These are phyloP conservation scores for Penicillium coprophilum DNA, from an alignment of 495 filamentous ascomycete genomes.

Conservation along the genomic window DNA sequence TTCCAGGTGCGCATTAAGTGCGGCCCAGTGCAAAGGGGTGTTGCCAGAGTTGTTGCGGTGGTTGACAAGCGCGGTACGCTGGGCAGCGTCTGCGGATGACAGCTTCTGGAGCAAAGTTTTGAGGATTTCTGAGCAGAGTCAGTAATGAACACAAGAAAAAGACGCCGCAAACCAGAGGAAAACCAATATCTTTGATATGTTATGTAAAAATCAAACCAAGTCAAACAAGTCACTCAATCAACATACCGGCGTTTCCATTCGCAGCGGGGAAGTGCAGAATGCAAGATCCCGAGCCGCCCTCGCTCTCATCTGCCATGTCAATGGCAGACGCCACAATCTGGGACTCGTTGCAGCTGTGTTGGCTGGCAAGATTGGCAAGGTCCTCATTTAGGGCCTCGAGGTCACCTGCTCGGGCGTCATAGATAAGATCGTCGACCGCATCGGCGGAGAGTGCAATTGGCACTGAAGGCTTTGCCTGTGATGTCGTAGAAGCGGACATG, in stretches of 20 bases:
- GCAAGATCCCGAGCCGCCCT: constrained; percentile 45
- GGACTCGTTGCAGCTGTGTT: constrained; percentile 50
- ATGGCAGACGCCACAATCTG: constrained; percentile 63
- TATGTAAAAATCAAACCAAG: background rate
- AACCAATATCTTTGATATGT: background rate
- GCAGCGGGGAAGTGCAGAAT: constrained; percentile 85
- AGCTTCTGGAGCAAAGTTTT: constrained; percentile 45
- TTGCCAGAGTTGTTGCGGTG: constrained; percentile 75
- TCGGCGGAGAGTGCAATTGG: constrained; percentile 61
- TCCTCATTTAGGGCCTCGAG: constrained; percentile 63
- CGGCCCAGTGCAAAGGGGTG: constrained; percentile 89
- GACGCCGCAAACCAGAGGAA: background rate
- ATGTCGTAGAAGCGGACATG: constrained; percentile 19
- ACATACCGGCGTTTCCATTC: constrained; percentile 78
- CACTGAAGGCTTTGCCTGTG: constrained; percentile 34
- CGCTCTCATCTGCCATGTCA: constrained; percentile 69
- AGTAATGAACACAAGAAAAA: background rate
- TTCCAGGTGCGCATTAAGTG: constrained; percentile 79
- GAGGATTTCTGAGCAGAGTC: constrained; percentile 44
- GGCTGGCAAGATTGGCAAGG: constrained; percentile 55
- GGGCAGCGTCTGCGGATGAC: constrained; percentile 29
- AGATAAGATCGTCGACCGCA: constrained; percentile 83
- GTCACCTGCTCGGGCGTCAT: constrained; percentile 75
- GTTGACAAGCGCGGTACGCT: constrained; percentile 55
- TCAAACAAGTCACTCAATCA: background rate